Evolutionary conservation across 2,329 filamentous ascomycete species (phyloP).

Genomic region (Aspergillus puulaauensis): DNA sequence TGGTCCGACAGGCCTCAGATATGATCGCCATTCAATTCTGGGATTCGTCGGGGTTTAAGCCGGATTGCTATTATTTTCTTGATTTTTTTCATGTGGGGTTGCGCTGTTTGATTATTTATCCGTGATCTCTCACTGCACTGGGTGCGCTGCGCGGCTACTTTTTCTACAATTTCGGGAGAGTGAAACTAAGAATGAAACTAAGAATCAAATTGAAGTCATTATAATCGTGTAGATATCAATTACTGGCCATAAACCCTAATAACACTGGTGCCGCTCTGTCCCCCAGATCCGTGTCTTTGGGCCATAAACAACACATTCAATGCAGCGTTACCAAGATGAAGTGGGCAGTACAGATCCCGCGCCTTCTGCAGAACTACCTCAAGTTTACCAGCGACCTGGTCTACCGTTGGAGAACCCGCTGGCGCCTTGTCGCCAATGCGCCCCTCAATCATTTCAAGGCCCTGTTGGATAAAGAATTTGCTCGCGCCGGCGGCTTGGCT

Average conservation of each 20-base stretch:
- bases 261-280: slow-evolving; percentile 31
- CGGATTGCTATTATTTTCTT: not conserved
- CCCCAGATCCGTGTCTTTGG: slow-evolving; percentile 31
- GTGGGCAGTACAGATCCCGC: slow-evolving; percentile 37
- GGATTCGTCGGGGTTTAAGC: not conserved
- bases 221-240: not conserved
- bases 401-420: slow-evolving; percentile 36
- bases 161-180: not conserved
- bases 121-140: not conserved
- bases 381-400: slow-evolving; percentile 39
- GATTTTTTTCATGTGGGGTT: not conserved
- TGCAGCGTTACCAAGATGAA: slow-evolving; percentile 39
- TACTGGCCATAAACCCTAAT: slow-evolving; percentile 31
- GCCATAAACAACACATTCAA: slow-evolving; percentile 35
- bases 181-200: not conserved
- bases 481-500: slow-evolving; percentile 49
- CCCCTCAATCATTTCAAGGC: slow-evolving; percentile 37
- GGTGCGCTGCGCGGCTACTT: not conserved
- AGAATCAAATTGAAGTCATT: not conserved
- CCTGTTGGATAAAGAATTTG: slow-evolving; percentile 43
- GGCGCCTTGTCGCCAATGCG: slow-evolving; percentile 24
- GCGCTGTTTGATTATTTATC: not conserved
- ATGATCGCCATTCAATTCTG: not conserved
- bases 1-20: slow-evolving; percentile 15
- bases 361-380: slow-evolving; percentile 45